Conservation (phyloP, 768 basidiomycete species). For the Termitomyces sp. region DNA sequence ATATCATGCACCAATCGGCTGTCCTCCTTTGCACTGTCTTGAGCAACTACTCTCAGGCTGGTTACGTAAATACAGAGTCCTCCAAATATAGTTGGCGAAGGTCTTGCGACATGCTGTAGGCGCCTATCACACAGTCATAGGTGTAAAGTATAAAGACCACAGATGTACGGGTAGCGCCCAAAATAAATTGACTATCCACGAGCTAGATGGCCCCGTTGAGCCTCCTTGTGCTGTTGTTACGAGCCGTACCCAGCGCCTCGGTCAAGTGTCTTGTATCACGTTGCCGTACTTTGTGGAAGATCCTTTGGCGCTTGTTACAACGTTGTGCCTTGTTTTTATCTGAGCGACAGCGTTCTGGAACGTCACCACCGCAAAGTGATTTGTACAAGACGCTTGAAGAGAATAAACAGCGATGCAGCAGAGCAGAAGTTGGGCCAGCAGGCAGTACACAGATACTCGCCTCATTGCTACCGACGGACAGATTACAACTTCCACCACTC, state of each 20-base stretch:
- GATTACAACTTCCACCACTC: not conserved
- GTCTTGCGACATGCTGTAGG: not conserved
- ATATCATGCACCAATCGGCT: too few species aligned
- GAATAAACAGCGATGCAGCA: not conserved
- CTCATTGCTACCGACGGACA: not conserved
- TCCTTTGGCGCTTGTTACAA: not conserved
- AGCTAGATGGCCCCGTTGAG: not conserved
- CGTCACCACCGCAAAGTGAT: not conserved
- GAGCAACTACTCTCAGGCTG: too few species aligned
- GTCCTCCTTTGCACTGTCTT: too few species aligned
- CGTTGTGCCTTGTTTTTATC: not conserved
- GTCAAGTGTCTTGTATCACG: not conserved
- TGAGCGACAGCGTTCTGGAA: not conserved
- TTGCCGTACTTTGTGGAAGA: not conserved
- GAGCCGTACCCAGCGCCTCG: not conserved
- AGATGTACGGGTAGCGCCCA: not conserved
- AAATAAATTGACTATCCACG: not conserved
- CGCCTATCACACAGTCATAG: not conserved
- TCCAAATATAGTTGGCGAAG: too few species aligned
- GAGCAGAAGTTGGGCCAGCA: not conserved
- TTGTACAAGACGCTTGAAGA: not conserved
- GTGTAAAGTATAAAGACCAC: not conserved
- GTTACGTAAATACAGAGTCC: too few species aligned
- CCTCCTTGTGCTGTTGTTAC: not conserved
- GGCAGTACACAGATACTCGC: not conserved